Evolutionary conservation across 192 early-diverging fungal genomes (phyloP).

Genomic region (Geranomyces variabilis): DNA sequence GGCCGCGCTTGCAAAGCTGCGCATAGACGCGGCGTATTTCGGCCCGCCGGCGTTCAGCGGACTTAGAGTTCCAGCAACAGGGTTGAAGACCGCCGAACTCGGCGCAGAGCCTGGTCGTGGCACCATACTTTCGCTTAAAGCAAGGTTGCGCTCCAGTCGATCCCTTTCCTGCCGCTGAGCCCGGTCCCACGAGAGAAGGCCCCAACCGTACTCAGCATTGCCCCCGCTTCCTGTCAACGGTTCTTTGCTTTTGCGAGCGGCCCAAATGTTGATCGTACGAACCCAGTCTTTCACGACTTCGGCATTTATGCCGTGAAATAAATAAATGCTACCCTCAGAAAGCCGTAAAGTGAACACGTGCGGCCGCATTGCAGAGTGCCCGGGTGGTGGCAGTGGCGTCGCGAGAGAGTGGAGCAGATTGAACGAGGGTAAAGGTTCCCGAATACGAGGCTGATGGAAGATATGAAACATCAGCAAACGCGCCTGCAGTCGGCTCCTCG

Average conservation of each 20-base stretch:
- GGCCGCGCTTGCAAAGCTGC: constrained; percentile 21
- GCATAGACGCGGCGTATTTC: constrained; percentile 23
- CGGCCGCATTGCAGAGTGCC: constrained; percentile 75
- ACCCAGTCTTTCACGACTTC: constrained; percentile 84
- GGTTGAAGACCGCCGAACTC: background rate
- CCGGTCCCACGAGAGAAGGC: constrained; percentile 43
- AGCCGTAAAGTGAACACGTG: constrained; percentile 87
- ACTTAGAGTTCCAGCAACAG: background rate
- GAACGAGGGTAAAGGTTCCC: constrained; percentile 25
- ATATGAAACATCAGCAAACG: background rate
- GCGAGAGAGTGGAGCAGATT: constrained; percentile 81
- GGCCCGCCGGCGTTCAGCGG: background rate
- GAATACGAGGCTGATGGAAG: background rate
- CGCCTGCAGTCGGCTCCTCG: too few relatives aligned
- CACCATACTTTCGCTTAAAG: background rate
- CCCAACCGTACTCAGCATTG: constrained; percentile 96
- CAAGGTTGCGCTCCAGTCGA: constrained; percentile 11
- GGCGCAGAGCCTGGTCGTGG: background rate
- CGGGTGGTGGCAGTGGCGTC: constrained; percentile 81
- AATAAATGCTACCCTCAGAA: constrained; percentile 78
- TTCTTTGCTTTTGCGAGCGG: constrained; percentile 85
- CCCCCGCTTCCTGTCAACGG: constrained; percentile 85
- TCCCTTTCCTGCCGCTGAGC: constrained; percentile 9
- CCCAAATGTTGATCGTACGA: constrained; percentile 91
- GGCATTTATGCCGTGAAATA: constrained; percentile 82